These are phyloP conservation scores for Puccinia polysora DNA, from an alignment of 1,284 basidiomycete genomes.

Conservation along the genomic window DNA sequence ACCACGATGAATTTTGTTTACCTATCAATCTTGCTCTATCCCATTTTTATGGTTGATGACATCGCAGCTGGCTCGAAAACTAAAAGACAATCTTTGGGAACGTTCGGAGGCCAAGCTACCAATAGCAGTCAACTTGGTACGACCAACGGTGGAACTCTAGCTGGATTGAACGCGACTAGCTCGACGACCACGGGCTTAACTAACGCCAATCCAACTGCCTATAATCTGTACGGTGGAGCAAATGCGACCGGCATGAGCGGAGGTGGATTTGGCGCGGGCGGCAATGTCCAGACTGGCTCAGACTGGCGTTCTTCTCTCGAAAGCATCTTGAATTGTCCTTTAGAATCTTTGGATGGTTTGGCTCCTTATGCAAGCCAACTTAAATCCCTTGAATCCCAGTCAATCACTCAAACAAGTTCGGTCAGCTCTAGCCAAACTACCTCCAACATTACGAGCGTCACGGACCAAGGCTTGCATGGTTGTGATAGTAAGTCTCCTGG, in stretches of 20 bases:
- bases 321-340: conserved; percentile 7
- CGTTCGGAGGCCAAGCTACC: too few species aligned
- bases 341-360: conserved; percentile 16
- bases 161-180: too few species aligned
- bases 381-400: background rate
- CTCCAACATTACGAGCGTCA: conserved; percentile 3
- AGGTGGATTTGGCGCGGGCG: background rate
- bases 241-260: too few species aligned
- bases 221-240: too few species aligned
- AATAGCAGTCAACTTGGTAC: too few species aligned
- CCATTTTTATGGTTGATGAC: conserved; percentile 3
- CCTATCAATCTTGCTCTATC: conserved; percentile 10
- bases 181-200: too few species aligned
- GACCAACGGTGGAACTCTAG: too few species aligned
- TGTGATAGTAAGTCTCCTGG: conserved; percentile 15
- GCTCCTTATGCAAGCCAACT: conserved; percentile 5
- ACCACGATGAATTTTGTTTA: conserved; percentile 13
- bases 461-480: conserved; percentile 4
- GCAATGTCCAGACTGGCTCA: background rate
- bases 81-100: background rate
- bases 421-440: conserved; percentile 6
- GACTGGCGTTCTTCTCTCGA: conserved; percentile 8
- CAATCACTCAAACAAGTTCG: conserved; percentile 17
- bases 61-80: conserved; percentile 9
- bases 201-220: too few species aligned